These are phyloP conservation scores for Jaminaea rosea DNA, from an alignment of 1,284 basidiomycete genomes.

Conservation along the genomic window DNA sequence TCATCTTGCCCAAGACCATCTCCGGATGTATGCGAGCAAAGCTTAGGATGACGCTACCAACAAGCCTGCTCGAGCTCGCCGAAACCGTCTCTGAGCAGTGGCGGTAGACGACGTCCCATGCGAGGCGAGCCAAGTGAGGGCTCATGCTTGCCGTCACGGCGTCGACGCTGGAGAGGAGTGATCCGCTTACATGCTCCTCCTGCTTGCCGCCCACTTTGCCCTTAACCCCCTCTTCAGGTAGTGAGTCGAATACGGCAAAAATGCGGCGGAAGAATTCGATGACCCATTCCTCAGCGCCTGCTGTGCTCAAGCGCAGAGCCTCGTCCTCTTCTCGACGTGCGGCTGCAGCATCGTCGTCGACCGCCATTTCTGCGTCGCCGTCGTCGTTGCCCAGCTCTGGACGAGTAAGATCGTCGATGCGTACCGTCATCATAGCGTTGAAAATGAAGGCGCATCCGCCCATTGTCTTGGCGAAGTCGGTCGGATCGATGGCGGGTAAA, in stretches of 20 bases:
- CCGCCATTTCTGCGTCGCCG: background rate
- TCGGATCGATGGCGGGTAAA: constrained; percentile 85
- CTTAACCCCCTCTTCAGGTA: constrained; percentile 74
- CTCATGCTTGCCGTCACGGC: constrained; percentile 80
- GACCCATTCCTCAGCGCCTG: constrained; percentile 83
- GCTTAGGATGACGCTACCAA: constrained; percentile 79
- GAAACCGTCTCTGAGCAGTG: constrained; percentile 63
- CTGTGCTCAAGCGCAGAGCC: constrained; percentile 54
- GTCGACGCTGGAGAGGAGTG: constrained; percentile 71
- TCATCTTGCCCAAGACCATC: constrained; percentile 68
- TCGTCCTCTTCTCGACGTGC: constrained; percentile 55
- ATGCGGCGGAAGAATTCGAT: constrained; percentile 76
- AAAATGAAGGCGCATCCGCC: constrained; percentile 67
- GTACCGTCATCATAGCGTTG: constrained; percentile 67
- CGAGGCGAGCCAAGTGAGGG: constrained; percentile 74
- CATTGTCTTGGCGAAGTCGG: constrained; percentile 85
- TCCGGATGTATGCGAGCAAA: constrained; percentile 71
- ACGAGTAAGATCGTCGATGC: constrained; percentile 65
- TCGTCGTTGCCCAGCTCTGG: constrained; percentile 16
- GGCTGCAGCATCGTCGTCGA: constrained; percentile 38
- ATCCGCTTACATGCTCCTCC: constrained; percentile 72
- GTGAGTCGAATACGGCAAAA: constrained; percentile 76
- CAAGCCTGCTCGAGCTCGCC: constrained; percentile 78
- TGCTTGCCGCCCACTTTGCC: constrained; percentile 72
- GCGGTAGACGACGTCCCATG: constrained; percentile 73